These are phyloP conservation scores for Zygoascus biomembranicola DNA, from an alignment of 805 yeast genomes.

Conservation along the genomic window DNA sequence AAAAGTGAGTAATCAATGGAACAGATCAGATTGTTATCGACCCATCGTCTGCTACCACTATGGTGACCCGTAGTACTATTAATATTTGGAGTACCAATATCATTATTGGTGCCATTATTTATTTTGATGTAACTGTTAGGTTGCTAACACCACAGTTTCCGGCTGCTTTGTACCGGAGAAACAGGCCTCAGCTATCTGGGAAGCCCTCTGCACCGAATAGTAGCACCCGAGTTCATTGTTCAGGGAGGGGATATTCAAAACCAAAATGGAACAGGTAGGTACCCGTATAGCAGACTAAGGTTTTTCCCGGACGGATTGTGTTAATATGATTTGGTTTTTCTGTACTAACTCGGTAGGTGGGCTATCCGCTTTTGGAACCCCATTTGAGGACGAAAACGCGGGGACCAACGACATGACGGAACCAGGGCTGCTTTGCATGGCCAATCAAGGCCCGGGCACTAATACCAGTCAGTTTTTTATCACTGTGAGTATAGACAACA, in stretches of 20 bases:
- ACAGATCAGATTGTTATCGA: background rate
- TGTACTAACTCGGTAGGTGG: constrained; percentile 7
- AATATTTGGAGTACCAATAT: too few relatives aligned
- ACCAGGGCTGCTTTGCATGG: constrained; percentile 16
- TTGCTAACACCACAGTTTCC: constrained; percentile 38
- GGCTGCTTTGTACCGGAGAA: constrained; percentile 87
- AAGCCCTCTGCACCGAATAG: constrained; percentile 80
- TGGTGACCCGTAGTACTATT: background rate
- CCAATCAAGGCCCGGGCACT: constrained; percentile 13
- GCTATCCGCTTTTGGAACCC: constrained; percentile 11
- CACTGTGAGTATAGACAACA: constrained; percentile 9
- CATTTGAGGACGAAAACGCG: constrained; percentile 17
- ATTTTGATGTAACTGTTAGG: too few relatives aligned
- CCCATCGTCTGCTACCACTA: background rate
- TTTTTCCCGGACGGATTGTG: too few relatives aligned
- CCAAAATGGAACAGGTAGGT: constrained; percentile 32
- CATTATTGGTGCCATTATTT: too few relatives aligned
- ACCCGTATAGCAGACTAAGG: constrained; percentile 42
- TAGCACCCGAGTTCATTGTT: constrained; percentile 89
- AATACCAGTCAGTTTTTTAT: constrained; percentile 18
- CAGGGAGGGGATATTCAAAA: constrained; percentile 85
- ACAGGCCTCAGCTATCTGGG: constrained; percentile 41
- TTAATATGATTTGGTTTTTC: too few relatives aligned
- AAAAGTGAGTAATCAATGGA: constrained; percentile 13
- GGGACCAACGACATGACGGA: constrained; percentile 12